These are phyloP conservation scores for Vitis hybrid DNA, from an alignment of 177 flowering plant genomes.

Conservation along the genomic window DNA sequence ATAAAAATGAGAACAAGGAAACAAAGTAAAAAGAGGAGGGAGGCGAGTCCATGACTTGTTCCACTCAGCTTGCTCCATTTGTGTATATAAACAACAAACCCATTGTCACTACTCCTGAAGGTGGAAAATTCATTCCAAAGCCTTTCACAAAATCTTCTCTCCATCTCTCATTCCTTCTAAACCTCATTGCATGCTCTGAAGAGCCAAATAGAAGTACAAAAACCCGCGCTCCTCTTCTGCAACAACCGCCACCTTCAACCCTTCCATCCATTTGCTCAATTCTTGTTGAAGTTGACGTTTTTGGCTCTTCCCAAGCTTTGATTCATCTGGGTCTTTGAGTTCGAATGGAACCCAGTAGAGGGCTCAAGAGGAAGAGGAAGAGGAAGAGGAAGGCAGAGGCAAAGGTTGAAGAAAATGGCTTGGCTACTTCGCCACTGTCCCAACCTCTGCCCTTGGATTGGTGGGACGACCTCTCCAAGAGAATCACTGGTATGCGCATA, in stretches of 20 bases:
- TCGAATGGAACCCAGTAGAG: conserved; percentile 32
- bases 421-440: conserved; percentile 14
- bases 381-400: conserved; percentile 24
- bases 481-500: conserved; percentile 23
- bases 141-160: background rate
- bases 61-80: too few species aligned
- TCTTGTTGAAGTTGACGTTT: background rate
- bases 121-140: background rate
- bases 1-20: too few species aligned
- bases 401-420: conserved; percentile 32
- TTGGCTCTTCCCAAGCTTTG: background rate
- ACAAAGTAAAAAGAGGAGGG: too few species aligned
- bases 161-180: background rate
- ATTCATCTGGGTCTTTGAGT: background rate
- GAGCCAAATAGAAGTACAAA: background rate
- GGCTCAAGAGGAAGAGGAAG: conserved; percentile 27
- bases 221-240: background rate
- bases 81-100: too few species aligned
- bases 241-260: background rate
- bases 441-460: conserved; percentile 32
- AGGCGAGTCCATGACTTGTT: too few species aligned
- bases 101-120: too few species aligned
- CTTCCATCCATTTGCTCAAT: too few species aligned
- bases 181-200: conserved; percentile 1
- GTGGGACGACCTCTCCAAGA: conserved; percentile 37